Conservation (phyloP, 2,329 filamentous ascomycete species). For the Phaeosphaeria sp. region DNA sequence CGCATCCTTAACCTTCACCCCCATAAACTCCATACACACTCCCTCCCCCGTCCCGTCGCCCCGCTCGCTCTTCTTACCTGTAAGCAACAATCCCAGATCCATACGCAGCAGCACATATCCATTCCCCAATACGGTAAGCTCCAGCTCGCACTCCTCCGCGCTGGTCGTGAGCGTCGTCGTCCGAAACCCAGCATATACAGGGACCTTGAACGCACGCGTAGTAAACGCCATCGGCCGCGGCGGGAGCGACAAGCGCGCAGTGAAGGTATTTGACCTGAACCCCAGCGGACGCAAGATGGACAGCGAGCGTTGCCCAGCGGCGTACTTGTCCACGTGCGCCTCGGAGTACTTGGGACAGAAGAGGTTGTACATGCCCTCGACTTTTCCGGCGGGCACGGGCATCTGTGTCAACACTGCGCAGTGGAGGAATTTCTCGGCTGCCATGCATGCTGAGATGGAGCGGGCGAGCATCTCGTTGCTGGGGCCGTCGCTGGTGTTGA, state of each 20-base stretch:
- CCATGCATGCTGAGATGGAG: slow-evolving; percentile 1
- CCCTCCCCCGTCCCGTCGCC: not conserved
- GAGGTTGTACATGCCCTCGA: slow-evolving; percentile 34
- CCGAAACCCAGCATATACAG: slow-evolving; percentile 39
- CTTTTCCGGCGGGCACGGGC: slow-evolving; percentile 31
- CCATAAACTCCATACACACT: slow-evolving; percentile 26
- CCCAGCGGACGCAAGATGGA: slow-evolving; percentile 25
- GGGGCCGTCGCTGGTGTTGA: slow-evolving; percentile 6
- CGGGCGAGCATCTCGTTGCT: not conserved
- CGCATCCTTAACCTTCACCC: slow-evolving; percentile 15
- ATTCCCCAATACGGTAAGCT: slow-evolving; percentile 37
- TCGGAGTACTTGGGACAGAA: slow-evolving; percentile 35
- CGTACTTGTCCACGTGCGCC: slow-evolving; percentile 37
- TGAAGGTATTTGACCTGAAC: slow-evolving; percentile 19
- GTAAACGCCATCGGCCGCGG: slow-evolving; percentile 34
- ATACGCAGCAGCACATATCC: slow-evolving; percentile 35
- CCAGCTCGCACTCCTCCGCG: slow-evolving; percentile 31
- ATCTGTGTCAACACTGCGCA: slow-evolving; percentile 24
- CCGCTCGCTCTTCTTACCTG: slow-evolving; percentile 22
- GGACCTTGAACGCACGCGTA: slow-evolving; percentile 22
- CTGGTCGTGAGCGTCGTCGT: slow-evolving; percentile 23
- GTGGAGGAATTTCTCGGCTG: slow-evolving; percentile 22
- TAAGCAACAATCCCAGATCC: slow-evolving; percentile 35
- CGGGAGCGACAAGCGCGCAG: slow-evolving; percentile 33
- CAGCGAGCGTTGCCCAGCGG: slow-evolving; percentile 32